Conservation (phyloP, 1,139 yeast species). For the Scheffersomyces parashehatae region DNA sequence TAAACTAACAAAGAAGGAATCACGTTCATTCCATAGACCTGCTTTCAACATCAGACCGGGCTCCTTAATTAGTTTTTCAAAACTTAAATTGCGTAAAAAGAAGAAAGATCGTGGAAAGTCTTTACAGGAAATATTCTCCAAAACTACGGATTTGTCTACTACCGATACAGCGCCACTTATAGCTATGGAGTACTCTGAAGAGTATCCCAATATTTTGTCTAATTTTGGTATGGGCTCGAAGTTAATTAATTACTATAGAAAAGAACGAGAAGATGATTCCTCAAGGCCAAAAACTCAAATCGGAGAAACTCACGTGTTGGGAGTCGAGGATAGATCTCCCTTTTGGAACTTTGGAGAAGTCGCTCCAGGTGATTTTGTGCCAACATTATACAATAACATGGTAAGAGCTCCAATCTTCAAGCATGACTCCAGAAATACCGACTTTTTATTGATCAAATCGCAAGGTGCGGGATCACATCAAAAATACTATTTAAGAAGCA, state of each 20-base stretch:
- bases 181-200: conserved; percentile 88
- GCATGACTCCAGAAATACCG: conserved; percentile 78
- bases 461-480: conserved; percentile 75
- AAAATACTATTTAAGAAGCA: conserved; percentile 53
- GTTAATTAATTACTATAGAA: conserved; percentile 88
- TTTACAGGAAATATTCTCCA: conserved; percentile 67
- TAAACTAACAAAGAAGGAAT: conserved; percentile 63
- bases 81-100: conserved; percentile 76
- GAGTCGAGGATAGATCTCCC: conserved; percentile 93
- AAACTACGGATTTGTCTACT: conserved; percentile 73
- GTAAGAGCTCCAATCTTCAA: conserved; percentile 89
- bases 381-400: conserved; percentile 90
- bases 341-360: conserved; percentile 99
- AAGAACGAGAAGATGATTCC: conserved; percentile 76
- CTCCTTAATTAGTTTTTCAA: conserved; percentile 71
- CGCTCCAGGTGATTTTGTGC: conserved; percentile 91
- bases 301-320: conserved; percentile 95
- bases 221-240: conserved; percentile 97
- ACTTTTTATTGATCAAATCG: conserved; percentile 77
- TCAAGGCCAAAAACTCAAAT: conserved; percentile 84
- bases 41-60: conserved; percentile 77
- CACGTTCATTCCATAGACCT: conserved; percentile 81
- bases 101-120: conserved; percentile 89
- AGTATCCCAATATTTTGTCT: conserved; percentile 77
- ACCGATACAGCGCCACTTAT: conserved; percentile 82